phyloP scores from a whole-genome alignment of 176 grass and related monocot species.

The Metroxylon sagu region DNA sequence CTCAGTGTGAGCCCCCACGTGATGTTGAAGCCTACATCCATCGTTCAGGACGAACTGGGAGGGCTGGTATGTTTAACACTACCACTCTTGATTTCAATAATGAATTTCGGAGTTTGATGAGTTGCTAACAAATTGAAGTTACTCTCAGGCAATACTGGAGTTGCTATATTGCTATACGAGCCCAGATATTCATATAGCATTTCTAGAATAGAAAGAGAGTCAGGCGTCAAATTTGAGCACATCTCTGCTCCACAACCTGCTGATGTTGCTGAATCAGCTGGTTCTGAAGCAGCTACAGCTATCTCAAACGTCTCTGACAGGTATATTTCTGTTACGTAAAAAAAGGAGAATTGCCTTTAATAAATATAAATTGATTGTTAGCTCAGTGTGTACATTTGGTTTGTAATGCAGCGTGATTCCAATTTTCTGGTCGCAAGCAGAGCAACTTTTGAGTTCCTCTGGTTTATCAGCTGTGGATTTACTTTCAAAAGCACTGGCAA shows the following conservation, averaged over 20 bases:
- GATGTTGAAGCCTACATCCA: constrained; percentile 99
- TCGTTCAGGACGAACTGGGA: constrained; percentile 85
- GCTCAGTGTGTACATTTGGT: not conserved
- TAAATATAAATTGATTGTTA: no score
- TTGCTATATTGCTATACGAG: constrained; percentile 86
- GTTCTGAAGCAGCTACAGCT: constrained; percentile 79
- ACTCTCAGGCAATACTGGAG: constrained; percentile 73
- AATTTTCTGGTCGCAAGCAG: constrained; percentile 85
- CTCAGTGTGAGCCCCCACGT: constrained; percentile 88
- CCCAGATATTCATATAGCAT: constrained; percentile 53
- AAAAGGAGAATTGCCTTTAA: not conserved
- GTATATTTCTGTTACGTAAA: constrained; percentile 18
- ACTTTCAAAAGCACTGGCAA: constrained; percentile 90
- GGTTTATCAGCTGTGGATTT: constrained; percentile 58
- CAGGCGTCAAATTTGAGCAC: constrained; percentile 84
- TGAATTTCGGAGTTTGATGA: not conserved
- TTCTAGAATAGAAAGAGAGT: constrained; percentile 68
- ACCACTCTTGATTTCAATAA: not conserved
- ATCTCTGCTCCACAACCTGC: constrained; percentile 77
- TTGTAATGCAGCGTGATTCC: constrained; percentile 77
- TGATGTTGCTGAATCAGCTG: constrained; percentile 88
- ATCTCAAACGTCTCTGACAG: constrained; percentile 86
- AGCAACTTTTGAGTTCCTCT: constrained; percentile 61
- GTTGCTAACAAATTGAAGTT: constrained; percentile 4
- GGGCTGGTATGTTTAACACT: constrained; percentile 46